Evolutionary conservation across 768 basidiomycete species (phyloP), one percentile per base, ranked within the genome.

Genomic region (Lenzites betulinus): DNA sequence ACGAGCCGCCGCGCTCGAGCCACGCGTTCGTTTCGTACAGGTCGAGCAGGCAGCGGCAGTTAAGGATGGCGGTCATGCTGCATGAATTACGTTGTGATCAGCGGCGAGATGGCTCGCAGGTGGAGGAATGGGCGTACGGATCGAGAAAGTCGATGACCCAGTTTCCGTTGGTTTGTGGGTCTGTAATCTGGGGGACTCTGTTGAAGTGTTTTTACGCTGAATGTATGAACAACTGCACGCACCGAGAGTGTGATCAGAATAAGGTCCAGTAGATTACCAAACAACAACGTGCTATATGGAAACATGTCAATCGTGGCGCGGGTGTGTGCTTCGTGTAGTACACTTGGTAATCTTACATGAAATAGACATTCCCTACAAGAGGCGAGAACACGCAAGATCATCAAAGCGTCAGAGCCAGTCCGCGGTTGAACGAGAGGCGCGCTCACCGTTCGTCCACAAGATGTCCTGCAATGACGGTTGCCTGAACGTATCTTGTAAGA

Each of bases 51-150:
- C 39, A 52, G 22, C 51, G 51, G 35, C 51, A 38, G 20, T 23
- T 52, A 12, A 52, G 36, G 36, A 52, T 52, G 20, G 51, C 25
- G 51, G 28, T 39, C 12, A 52, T 36, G n/a, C 51, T 52, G 36
- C 11, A 11, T 11, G 11, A 11, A 4, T 4, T 33, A 33, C 30
- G 11, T 4, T 4, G 30, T 33, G 11, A 11, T 33, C 11, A 33
- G 11, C 11, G 30, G 30, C 11, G 30, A 33, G 30, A 11, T 33
- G 30, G 30, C 11, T 33, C 11, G 30, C 6, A 33, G 30, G 30
- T 33, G 30, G 30, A 33, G 30, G 30, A 33, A 11, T 33, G 30
- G 30, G 30, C 30, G 30, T 33, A 33, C 30, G 30, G 4, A 5
- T 33, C 30, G 4, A 4, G 4, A 11, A 33, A 33, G 30, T 5